phyloP scores from a whole-genome alignment of 202 grass and related monocot species.

The Dendrocalamus latiflorus region DNA sequence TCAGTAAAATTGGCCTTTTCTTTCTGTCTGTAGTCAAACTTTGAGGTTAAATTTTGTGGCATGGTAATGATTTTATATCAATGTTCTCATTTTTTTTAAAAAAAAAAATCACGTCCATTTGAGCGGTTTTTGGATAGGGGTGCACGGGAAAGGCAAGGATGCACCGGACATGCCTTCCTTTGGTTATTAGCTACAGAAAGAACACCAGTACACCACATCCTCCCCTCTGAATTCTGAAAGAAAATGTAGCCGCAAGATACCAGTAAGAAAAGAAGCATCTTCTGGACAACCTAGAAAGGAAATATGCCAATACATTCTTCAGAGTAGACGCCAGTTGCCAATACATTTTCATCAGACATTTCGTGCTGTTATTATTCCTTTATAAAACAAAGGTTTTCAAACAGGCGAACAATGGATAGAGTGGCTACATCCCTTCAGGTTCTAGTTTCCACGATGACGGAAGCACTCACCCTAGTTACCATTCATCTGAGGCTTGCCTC shows the following conservation, averaged over 20 bases:
- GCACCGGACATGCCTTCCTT: background rate
- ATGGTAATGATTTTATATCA: no score
- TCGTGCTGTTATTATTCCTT: conserved; percentile 9
- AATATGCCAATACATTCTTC: background rate
- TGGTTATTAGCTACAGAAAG: no score
- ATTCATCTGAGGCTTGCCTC: conserved; percentile 5
- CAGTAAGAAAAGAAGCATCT: background rate
- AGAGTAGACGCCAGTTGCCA: background rate
- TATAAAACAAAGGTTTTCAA: background rate
- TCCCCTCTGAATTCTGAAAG: no score
- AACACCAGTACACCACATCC: background rate
- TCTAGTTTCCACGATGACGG: background rate
- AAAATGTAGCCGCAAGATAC: no score
- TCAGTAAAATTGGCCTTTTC: no score
- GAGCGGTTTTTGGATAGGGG: background rate
- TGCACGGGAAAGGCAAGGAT: background rate
- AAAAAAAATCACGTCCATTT: background rate
- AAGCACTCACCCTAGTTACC: background rate
- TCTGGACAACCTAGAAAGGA: background rate
- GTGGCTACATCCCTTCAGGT: background rate
- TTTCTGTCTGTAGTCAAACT: no score
- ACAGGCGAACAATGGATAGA: no score
- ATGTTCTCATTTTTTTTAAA: background rate
- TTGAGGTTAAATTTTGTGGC: no score
- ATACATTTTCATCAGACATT: background rate